These are phyloP conservation scores for Fragaria vesca DNA, from an alignment of 306 rosid genomes.

Conservation along the genomic window DNA sequence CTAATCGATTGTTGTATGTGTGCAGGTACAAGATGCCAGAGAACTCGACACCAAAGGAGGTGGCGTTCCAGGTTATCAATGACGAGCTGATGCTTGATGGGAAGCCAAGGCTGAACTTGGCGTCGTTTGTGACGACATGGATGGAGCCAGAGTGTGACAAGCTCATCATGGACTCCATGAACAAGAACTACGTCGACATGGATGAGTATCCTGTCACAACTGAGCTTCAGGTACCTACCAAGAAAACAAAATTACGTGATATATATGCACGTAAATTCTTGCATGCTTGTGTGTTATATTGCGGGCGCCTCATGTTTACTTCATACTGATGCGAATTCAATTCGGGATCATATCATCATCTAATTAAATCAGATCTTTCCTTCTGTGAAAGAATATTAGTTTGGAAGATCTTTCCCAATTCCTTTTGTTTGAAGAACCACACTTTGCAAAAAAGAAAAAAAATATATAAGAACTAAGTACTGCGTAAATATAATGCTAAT, in stretches of 20 bases:
- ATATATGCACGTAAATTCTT: background rate
- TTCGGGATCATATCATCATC: background rate
- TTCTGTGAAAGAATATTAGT: background rate
- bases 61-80: constrained; percentile 51
- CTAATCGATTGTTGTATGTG: background rate
- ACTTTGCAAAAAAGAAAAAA: no score
- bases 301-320: background rate
- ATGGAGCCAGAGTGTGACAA: constrained; percentile 78
- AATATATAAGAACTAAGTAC: no score
- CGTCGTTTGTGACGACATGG: constrained; percentile 80
- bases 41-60: constrained; percentile 59
- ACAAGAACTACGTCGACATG: constrained; percentile 77
- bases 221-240: constrained; percentile 50
- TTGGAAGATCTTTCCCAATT: background rate
- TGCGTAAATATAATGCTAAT: no score
- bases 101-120: constrained; percentile 65
- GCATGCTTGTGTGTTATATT: background rate
- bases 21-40: constrained; percentile 45
- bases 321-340: background rate
- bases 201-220: constrained; percentile 79
- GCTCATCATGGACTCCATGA: constrained; percentile 71
- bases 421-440: background rate
- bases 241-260: background rate
- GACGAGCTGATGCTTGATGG: constrained; percentile 68
- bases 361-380: background rate